phyloP scores from a whole-genome alignment of 2,329 filamentous ascomycete species.

The Arthrinium phaeospermum region DNA sequence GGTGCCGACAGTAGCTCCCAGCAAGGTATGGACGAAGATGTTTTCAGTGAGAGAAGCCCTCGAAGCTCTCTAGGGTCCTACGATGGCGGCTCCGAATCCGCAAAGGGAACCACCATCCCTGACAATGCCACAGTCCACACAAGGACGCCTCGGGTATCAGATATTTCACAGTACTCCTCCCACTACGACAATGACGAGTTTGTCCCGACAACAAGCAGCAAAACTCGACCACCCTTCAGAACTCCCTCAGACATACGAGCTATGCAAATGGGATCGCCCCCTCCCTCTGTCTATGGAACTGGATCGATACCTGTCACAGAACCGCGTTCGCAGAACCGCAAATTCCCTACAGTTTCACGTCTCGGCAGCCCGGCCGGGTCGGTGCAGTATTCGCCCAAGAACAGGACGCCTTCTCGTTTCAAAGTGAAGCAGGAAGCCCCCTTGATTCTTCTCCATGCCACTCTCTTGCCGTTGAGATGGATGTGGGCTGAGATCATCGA shows the following conservation, averaged over 20 bases:
- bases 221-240: conserved; percentile 69
- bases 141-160: conserved; percentile 54
- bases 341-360: conserved; percentile 57
- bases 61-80: conserved; percentile 63
- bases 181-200: conserved; percentile 52
- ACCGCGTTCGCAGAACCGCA: conserved; percentile 58
- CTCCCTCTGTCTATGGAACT: conserved; percentile 53
- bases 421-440: conserved; percentile 64
- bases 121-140: conserved; percentile 42
- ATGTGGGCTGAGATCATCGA: conserved; percentile 65
- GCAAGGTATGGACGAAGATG: conserved; percentile 59
- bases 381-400: conserved; percentile 61
- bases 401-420: conserved; percentile 59
- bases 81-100: conserved; percentile 40
- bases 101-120: conserved; percentile 33
- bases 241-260: conserved; percentile 73
- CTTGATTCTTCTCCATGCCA: conserved; percentile 79
- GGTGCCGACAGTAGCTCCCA: conserved; percentile 55
- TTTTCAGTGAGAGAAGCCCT: conserved; percentile 64
- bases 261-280: conserved; percentile 74
- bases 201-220: conserved; percentile 60
- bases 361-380: conserved; percentile 60
- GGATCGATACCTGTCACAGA: conserved; percentile 47
- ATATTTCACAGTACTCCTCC: conserved; percentile 48
- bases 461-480: conserved; percentile 73